Base-by-base conservation (phyloP, 352 stramenopile genomes). In the Phytophthora cajani region DNA sequence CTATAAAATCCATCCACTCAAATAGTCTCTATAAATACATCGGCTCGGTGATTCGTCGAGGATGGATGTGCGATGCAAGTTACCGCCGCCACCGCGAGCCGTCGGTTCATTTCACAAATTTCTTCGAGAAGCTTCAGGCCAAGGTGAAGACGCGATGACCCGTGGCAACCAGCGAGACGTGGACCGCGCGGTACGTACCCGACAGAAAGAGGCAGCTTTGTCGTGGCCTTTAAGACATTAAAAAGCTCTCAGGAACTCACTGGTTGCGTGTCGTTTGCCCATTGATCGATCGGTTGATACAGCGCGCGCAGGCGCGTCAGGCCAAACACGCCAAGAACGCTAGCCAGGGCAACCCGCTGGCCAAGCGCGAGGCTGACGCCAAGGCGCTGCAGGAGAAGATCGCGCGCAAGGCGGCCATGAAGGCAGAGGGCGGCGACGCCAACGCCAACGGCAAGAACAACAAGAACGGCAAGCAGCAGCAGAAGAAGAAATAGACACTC, bases 311-410 rank as follows among this genome's bases (percentile, higher is more conserved):
- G 70, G 87, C 87, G n/a, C 85, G 87, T 58, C 67, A 79, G 55
- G 83, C 79, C 21, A 89, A 90, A 47, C 55, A 77, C 23, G 52
- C 75, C 30, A 88, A 90, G 62, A 52, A 55, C n/a, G 47, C 56
- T 1, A 50, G 58, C 10, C 80, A 85, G 50, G 85, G 87, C 32
- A 86, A 92, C 63, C 81, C 84, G 14, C 76, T 82, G 19, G 84
- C 84, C 10, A 85, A 85, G 16, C 79, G 86, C 9, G 87, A 92
- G 51, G 85, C 84, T 5, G 82, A 93, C 54, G 84, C 81, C 27
- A 93, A 94, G 78, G 87, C 87, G 16, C 72, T 94, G 17, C 84
- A 91, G 71, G 87, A 94, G 67, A 94, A 94, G 63, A 93, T 94
- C 30, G 87, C 85, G 3, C 80, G 78, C 21, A 94, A 94, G 63